Base-by-base conservation (phyloP, 2,329 filamentous ascomycete species). In the Xylariaceae sp. region DNA sequence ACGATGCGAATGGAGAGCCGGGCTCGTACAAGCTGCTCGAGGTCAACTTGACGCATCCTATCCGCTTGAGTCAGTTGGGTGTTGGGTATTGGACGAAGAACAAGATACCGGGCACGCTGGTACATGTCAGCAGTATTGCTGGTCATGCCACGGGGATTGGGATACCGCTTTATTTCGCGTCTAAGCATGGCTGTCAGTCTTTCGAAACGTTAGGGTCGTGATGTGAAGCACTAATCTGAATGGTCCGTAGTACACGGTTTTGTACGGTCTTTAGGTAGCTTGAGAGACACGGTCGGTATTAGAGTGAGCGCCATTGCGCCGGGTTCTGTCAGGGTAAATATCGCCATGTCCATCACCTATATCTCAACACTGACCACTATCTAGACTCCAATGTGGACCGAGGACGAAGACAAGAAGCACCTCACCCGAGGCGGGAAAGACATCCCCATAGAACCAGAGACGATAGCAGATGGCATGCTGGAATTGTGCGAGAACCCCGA, bases 21-120 rank as follows among this genome's bases (percentile, higher is more conserved):
- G 48, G 47, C 31, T 34, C 41, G 11, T 54, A 54, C 13, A 42
- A 47, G 11, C 31, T 13, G 9, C 13, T 54, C 31, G 51, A 50
- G 14, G 41, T 54, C 44, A 47, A 54, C 14, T 17, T 50, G 18
- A 50, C 47, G 31, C 47, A 47, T 14, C 51, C 51, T 0, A 54
- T 54, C 12, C 48, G 47, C 13, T 33, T 50, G 2, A 50, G 42
- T 7, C 51, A 54, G 40, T 22, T 54, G 1, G 47, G 38, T 10
- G 39, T 50, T 9, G 33, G 36, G 18, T 45, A 50, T 18, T 43
- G 51, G 44, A 40, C 40, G 18, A 39, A 47, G 45, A 43, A 50
- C 6, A 43, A 40, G 19, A 18, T 47, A 9, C 44, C 47, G 7
- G 48, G 48, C 12, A 54, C 39, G 10, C 6, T 50, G 11, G 47